A percentile compares a stretch with the other conserved stretches of the same genome.
These are phyloP conservation scores for Salix koriyanagi DNA, from an alignment of 345 rosid genomes.

Conservation along the genomic window DNA sequence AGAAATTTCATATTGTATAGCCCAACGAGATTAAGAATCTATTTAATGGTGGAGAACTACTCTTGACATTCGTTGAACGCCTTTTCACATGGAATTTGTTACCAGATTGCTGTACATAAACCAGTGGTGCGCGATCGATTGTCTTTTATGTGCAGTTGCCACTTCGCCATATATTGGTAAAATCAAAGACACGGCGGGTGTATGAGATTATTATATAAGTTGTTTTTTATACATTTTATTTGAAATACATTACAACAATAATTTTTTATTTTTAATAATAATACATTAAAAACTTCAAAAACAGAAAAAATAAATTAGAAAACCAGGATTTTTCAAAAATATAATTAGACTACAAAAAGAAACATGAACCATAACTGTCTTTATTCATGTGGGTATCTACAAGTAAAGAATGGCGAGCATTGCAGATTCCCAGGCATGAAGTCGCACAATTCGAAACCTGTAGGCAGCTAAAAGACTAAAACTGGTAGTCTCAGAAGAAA, in stretches of 20 bases:
- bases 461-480: not conserved
- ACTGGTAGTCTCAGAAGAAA: not conserved
- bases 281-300: too few relatives aligned
- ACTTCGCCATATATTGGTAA: not conserved
- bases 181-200: too few relatives aligned
- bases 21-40: not conserved
- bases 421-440: not conserved
- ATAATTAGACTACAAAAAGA: too few relatives aligned
- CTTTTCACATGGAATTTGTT: not conserved
- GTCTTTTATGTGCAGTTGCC: not conserved
- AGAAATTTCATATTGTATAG: too few relatives aligned
- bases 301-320: too few relatives aligned
- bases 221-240: too few relatives aligned
- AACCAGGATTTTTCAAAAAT: too few relatives aligned
- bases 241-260: too few relatives aligned
- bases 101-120: not conserved
- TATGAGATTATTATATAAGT: too few relatives aligned
- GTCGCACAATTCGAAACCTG: conserved; percentile 1
- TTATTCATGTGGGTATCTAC: not conserved
- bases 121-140: not conserved
- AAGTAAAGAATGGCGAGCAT: not conserved
- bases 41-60: not conserved
- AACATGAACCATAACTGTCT: not conserved
- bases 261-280: too few relatives aligned
- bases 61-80: not conserved